phyloP scores from a whole-genome alignment of 805 yeast species.

The Saccharomyces kudriavzevii region DNA sequence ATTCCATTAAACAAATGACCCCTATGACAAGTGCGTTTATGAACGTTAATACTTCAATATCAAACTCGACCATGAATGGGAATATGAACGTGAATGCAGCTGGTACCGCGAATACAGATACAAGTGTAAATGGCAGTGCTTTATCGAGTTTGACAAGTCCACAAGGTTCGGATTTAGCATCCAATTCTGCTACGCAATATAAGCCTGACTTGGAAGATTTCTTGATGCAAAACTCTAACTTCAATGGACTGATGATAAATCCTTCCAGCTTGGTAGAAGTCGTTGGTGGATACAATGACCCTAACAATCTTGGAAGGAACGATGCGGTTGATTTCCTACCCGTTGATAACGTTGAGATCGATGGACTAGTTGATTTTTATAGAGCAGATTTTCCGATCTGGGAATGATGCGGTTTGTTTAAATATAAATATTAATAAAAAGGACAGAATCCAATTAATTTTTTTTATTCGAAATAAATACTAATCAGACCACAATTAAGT shows the following conservation, averaged over 20 bases:
- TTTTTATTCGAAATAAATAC: too few species aligned
- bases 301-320: constrained; percentile 9
- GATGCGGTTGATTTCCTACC: constrained; percentile 22
- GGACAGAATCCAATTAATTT: neutral
- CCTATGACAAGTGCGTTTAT: neutral
- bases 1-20: neutral
- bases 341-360: constrained; percentile 23
- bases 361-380: constrained; percentile 21
- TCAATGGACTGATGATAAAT: constrained; percentile 27
- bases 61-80: neutral
- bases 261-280: constrained; percentile 28
- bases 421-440: constrained; percentile 1
- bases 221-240: constrained; percentile 25
- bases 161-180: constrained; percentile 8
- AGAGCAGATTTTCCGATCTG: constrained; percentile 24
- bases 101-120: constrained; percentile 1
- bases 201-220: constrained; percentile 32
- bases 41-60: neutral
- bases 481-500: too few species aligned
- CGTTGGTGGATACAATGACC: constrained; percentile 19
- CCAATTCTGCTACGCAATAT: constrained; percentile 13
- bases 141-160: neutral
- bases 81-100: neutral
- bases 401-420: constrained; percentile 12
- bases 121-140: neutral